A percentile compares a stretch with the other conserved stretches of the same genome.
Evolutionary conservation across 495 filamentous ascomycete species (phyloP).

Genomic region (Astrothelium subdiscretum): DNA sequence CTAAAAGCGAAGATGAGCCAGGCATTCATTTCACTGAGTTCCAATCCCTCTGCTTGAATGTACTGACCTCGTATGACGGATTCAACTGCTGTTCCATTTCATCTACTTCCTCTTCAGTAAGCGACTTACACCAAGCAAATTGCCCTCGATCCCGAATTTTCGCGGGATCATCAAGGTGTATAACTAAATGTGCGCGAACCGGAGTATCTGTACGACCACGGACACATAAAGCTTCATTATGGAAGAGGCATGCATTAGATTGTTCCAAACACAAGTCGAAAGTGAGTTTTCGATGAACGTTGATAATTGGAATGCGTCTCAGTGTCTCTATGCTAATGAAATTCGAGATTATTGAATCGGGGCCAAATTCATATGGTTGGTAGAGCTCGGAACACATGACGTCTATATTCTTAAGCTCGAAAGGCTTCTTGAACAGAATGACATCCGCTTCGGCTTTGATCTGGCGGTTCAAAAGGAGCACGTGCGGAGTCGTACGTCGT

Average conservation of each 20-base stretch:
- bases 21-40: too few species aligned
- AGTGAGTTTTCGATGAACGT: not conserved
- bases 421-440: not conserved
- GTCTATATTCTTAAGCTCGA: not conserved
- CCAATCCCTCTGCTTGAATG: too few species aligned
- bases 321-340: not conserved
- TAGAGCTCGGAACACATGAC: not conserved
- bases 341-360: not conserved
- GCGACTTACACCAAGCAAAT: too few species aligned
- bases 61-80: too few species aligned
- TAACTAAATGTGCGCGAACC: too few species aligned
- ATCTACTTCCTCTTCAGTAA: too few species aligned
- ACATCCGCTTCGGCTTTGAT: conserved; percentile 13
- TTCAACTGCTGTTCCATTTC: too few species aligned
- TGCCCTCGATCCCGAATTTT: too few species aligned
- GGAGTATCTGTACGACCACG: too few species aligned
- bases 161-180: too few species aligned
- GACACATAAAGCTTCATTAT: too few species aligned
- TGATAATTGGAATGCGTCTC: not conserved
- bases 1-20: not conserved
- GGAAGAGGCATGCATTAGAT: not conserved
- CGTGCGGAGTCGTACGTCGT: conserved; percentile 10
- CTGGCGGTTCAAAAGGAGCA: conserved; percentile 16
- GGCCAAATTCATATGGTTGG: not conserved
- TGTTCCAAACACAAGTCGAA: not conserved